phyloP scores from a whole-genome alignment of 2,329 filamentous ascomycete genomes.

The Colletotrichum chrysophilum region DNA sequence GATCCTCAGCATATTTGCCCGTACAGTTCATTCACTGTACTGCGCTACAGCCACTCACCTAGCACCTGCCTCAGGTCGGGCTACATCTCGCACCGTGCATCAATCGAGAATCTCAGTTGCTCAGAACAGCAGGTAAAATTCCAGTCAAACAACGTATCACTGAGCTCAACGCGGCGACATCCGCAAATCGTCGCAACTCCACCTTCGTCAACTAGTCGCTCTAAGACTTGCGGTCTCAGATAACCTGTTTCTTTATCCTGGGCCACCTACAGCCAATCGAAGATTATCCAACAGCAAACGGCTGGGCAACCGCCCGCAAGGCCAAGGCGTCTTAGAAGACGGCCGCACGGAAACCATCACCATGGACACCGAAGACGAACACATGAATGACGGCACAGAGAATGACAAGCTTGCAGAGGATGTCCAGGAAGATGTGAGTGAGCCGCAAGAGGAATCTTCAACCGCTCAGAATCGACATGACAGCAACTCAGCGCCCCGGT shows the following conservation, averaged over 20 bases:
- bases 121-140: slow-evolving; percentile 5
- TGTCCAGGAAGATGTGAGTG: neutral
- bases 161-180: neutral
- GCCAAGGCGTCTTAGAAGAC: neutral
- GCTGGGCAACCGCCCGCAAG: neutral
- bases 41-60: neutral
- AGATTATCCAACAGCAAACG: neutral
- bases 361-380: slow-evolving; percentile 9
- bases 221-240: neutral
- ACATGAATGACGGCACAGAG: neutral
- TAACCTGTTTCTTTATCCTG: neutral
- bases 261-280: neutral
- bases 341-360: neutral
- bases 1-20: neutral
- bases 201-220: neutral
- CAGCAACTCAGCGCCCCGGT: slow-evolving; percentile 26
- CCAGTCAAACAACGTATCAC: neutral
- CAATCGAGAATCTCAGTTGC: neutral
- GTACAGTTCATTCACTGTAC: neutral
- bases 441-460: neutral
- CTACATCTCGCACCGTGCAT: slow-evolving; percentile 12
- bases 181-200: neutral
- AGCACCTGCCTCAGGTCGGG: neutral
- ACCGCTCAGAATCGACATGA: neutral
- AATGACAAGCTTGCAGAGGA: neutral